Percentiles rank a stretch among this genome's conserved stretches.
These are phyloP conservation scores for Aspergillus brasiliensis DNA, from an alignment of 2,329 filamentous ascomycete genomes.

Conservation along the genomic window DNA sequence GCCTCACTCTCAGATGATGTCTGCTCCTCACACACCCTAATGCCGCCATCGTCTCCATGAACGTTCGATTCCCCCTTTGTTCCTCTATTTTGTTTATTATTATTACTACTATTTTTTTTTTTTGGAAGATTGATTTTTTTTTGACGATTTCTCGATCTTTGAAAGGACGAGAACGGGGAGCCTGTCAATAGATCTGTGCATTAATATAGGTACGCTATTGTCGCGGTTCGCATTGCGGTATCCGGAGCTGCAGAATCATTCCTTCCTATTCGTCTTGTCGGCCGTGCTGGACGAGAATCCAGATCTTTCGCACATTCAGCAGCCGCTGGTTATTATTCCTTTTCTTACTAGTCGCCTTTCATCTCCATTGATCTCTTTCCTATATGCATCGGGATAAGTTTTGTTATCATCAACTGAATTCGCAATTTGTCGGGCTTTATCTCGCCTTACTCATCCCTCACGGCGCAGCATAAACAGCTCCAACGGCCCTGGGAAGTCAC, in stretches of 20 bases:
- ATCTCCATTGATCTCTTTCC: neutral
- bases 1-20: conserved; percentile 33
- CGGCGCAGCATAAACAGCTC: no score
- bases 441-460: no score
- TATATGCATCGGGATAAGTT: neutral
- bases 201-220: conserved; percentile 26
- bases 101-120: neutral
- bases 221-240: conserved; percentile 16
- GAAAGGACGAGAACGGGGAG: conserved; percentile 28
- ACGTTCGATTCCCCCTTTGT: conserved; percentile 46
- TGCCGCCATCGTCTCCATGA: conserved; percentile 43
- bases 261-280: conserved; percentile 8
- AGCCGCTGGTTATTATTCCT: neutral
- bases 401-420: neutral
- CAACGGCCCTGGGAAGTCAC: no score
- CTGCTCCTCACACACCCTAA: conserved; percentile 32
- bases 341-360: neutral
- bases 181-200: conserved; percentile 35
- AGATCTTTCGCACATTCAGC: neutral
- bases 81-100: conserved; percentile 28
- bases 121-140: conserved; percentile 32
- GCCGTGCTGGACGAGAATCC: neutral
- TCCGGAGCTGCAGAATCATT: conserved; percentile 3
- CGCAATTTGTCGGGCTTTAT: no score
- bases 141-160: conserved; percentile 27